Evolutionary conservation across 116 monocot genomes (phyloP).

Genomic region (Posidonia oceanica): DNA sequence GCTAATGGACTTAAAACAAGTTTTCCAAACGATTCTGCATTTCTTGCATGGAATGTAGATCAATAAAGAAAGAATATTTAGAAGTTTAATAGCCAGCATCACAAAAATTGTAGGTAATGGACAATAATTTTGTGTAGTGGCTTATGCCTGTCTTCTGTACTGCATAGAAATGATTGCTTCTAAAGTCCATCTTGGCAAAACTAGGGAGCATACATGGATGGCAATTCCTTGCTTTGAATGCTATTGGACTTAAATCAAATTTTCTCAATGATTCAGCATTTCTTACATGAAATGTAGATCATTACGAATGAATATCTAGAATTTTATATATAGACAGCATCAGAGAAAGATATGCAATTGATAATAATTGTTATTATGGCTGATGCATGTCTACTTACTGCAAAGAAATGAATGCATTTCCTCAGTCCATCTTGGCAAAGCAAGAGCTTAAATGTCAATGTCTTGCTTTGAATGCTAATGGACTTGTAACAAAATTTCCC

Average conservation of each 20-base stretch:
- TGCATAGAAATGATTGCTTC: no score
- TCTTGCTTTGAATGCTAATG: slow-evolving; percentile 10
- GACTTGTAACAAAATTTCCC: slow-evolving; percentile 1
- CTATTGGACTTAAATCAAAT: slow-evolving; percentile 1
- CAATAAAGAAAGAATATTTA: no score
- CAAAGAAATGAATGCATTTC: not conserved
- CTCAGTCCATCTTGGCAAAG: slow-evolving; percentile 25
- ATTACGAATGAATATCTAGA: no score
- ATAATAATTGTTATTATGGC: no score
- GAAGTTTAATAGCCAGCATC: no score
- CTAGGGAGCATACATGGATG: not conserved
- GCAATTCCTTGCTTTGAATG: not conserved
- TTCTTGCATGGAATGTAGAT: not conserved
- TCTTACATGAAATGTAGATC: not conserved
- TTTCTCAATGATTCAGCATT: not conserved
- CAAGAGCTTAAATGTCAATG: not conserved
- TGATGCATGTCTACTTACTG: no score
- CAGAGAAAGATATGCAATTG: no score
- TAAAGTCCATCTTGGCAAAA: slow-evolving; percentile 23
- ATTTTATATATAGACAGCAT: no score
- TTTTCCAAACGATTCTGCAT: not conserved
- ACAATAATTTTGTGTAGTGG: no score
- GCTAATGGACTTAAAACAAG: not conserved
- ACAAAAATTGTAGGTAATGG: no score
- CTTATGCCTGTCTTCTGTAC: no score